Base-by-base conservation (phyloP, 2,329 filamentous ascomycete species). In the Sphaerostilbella broomeana region DNA sequence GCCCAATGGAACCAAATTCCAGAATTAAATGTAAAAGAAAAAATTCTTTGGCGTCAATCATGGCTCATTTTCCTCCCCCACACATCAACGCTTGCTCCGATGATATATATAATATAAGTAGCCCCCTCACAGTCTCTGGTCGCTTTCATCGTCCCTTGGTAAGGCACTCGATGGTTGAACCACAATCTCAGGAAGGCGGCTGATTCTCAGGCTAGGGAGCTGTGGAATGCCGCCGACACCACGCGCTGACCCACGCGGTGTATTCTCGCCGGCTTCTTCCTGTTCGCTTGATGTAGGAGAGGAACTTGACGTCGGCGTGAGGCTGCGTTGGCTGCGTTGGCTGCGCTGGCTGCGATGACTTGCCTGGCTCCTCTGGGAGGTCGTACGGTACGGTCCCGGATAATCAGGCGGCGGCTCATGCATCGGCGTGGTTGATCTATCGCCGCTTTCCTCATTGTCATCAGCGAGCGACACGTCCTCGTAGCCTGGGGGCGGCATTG, bases 401-500 rank as follows among this genome's bases (percentile, higher is more conserved):
- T 77, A 77, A 13, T 66, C 64, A 2, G 73, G 73, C 7, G 74
- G 74, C 8, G 73, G 69, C 31, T 69, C 71, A 34, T 62, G 49
- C 32, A 64, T 63, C 1, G 69, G 65, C 11, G 64, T 69, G 6
- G 59, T 60, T 3, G 64, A 57, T 11, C 61, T 59, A 2, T 59
- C 63, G 29, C 45, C 56, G 37, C 58, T 42, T n/a, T 62, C 61
- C 16, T 60, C n/a, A n/a, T n/a, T 57, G 25, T 65, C 54, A 9
- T 69, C 64, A 22, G 64, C 59, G 4, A 70, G 56, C 17, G 62
- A 63, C 3, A 72, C 61, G 31, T 72, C 66, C 38, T 73, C 73
- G 47, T 79, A 79, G 18, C 70, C 70, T 1, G 75, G 75, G 4
- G 75, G 70, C 9, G 71, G 70, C 54, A 75, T 69, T 15, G 59